phyloP scores from a whole-genome alignment of 371 early-diverging fungal species.

The Fennellomyces sp. region DNA sequence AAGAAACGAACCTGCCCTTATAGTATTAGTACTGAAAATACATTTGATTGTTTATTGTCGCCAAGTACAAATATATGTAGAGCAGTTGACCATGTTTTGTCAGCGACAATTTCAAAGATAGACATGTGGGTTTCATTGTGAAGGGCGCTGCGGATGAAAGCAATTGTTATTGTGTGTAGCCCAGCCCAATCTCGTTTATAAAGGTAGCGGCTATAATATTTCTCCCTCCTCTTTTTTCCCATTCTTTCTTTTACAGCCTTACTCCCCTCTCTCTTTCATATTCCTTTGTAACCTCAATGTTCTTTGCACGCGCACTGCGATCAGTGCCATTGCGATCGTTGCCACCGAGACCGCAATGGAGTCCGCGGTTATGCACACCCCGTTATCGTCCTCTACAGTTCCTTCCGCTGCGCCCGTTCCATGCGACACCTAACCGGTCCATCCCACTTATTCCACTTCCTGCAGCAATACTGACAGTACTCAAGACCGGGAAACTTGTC shows the following conservation, averaged over 20 bases:
- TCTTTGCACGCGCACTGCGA: background rate
- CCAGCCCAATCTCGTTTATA: background rate
- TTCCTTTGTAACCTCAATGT: background rate
- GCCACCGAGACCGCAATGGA: background rate
- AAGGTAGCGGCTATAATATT: background rate
- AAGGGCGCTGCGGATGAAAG: too few species aligned
- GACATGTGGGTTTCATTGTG: too few species aligned
- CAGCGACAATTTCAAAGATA: too few species aligned
- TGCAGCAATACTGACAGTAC: conserved; percentile 25
- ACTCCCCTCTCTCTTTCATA: background rate
- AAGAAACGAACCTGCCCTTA: too few species aligned
- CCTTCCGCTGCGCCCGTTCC: conserved; percentile 20
- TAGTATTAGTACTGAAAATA: too few species aligned
- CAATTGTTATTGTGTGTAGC: background rate
- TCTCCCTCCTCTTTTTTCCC: background rate
- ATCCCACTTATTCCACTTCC: conserved; percentile 49
- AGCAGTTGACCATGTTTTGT: too few species aligned
- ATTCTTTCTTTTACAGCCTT: background rate
- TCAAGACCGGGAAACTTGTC: conserved; percentile 50
- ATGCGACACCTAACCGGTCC: conserved; percentile 24
- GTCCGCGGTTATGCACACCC: background rate
- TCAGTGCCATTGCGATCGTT: background rate
- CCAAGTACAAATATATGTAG: too few species aligned
- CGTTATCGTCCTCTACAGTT: background rate
- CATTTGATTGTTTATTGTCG: too few species aligned